phyloP scores from a whole-genome alignment of 495 filamentous ascomycete species.

The Aspergillus saccharolyticus region DNA sequence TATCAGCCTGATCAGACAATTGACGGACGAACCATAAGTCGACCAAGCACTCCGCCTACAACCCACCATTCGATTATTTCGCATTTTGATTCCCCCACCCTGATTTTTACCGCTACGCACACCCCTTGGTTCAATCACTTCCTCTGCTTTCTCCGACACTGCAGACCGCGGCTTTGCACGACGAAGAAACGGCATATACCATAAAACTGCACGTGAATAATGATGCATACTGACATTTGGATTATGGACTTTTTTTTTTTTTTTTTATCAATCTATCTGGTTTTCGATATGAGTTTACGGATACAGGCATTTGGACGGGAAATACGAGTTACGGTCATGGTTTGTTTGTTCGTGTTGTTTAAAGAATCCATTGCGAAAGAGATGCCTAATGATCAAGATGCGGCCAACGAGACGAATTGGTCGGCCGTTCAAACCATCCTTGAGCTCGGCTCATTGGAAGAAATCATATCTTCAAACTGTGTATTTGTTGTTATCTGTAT shows the following conservation, averaged over 20 bases:
- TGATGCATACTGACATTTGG: not conserved
- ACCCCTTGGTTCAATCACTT: not conserved
- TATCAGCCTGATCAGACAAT: constrained; percentile 61
- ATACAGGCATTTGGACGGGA: not conserved
- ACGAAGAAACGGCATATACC: not conserved
- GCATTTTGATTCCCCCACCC: constrained; percentile 14
- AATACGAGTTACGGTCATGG: not conserved
- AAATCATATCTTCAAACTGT: no score
- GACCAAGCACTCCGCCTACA: constrained; percentile 3
- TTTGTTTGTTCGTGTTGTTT: not conserved
- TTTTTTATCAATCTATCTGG: not conserved
- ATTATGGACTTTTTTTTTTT: not conserved
- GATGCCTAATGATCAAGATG: not conserved
- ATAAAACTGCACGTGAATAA: not conserved
- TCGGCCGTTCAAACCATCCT: not conserved
- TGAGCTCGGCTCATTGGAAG: no score
- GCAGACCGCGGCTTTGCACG: no score
- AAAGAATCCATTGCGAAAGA: not conserved
- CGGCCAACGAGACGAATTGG: not conserved
- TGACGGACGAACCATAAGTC: constrained; percentile 45
- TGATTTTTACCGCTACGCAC: constrained; percentile 14
- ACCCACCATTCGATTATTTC: constrained; percentile 14
- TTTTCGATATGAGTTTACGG: not conserved
- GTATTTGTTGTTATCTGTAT: no score
- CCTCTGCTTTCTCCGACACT: no score